These are phyloP conservation scores for Pyrenophora graminea DNA, from an alignment of 2,329 filamentous ascomycete species.

Conservation along the genomic window DNA sequence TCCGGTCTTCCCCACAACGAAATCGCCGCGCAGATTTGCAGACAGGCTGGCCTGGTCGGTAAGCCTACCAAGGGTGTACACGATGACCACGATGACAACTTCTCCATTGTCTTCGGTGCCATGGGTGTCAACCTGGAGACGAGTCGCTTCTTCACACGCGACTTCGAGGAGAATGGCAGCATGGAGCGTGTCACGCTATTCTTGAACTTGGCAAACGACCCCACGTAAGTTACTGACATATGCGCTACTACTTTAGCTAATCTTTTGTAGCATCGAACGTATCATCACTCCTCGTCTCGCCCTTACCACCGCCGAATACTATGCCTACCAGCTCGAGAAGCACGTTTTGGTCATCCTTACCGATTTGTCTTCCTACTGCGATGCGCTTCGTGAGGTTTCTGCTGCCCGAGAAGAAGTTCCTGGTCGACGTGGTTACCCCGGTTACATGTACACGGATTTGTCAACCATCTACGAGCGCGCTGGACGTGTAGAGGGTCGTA, in stretches of 20 bases:
- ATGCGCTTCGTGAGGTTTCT: constrained; percentile 97
- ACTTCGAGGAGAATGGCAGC: constrained; percentile 99
- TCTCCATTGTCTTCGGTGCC: constrained; percentile 98
- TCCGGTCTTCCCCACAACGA: constrained; percentile 99
- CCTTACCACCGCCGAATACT: constrained; percentile 98
- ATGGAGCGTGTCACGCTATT: constrained; percentile 97
- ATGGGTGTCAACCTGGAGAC: constrained; percentile 99
- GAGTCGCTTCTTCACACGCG: constrained; percentile 94
- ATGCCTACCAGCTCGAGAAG: constrained; percentile 99
- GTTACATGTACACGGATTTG: constrained; percentile 99
- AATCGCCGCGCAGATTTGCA: constrained; percentile 97
- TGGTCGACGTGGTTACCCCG: constrained; percentile 97
- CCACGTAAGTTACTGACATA: constrained; percentile 70
- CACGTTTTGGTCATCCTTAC: constrained; percentile 99
- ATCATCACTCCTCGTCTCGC: constrained; percentile 99
- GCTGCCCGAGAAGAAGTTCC: constrained; percentile 98
- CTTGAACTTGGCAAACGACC: constrained; percentile 98
- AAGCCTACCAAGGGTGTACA: constrained; percentile 94
- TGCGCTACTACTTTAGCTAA: constrained; percentile 21
- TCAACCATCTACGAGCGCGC: constrained; percentile 99
- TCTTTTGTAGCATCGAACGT: constrained; percentile 79
- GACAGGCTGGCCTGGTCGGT: constrained; percentile 91
- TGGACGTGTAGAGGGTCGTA: constrained; percentile 93
- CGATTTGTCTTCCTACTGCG: constrained; percentile 96
- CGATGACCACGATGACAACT: constrained; percentile 97